phyloP scores from a whole-genome alignment of 371 early-diverging fungal species.

The Syncephalastrum monosporum region DNA sequence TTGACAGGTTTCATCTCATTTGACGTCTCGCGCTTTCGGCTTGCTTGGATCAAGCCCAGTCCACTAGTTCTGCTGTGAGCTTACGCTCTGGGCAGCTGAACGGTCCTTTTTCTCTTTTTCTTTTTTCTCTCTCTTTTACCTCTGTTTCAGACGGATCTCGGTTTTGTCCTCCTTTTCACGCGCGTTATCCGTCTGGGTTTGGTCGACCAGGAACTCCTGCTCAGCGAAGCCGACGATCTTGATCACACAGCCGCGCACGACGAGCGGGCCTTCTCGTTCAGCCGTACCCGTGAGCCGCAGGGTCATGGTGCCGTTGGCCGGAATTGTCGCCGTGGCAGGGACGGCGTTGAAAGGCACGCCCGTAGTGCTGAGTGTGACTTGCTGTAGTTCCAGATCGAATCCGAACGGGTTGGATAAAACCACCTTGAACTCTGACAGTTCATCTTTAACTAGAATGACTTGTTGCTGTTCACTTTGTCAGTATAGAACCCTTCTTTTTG shows the following conservation, averaged over 20 bases:
- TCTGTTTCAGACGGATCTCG: constrained; percentile 39
- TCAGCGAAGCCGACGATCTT: constrained; percentile 73
- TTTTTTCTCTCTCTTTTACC: constrained; percentile 26
- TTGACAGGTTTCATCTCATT: constrained; percentile 24
- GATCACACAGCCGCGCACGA: constrained; percentile 66
- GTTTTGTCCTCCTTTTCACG: constrained; percentile 36
- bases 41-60: constrained; percentile 26
- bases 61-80: constrained; percentile 23
- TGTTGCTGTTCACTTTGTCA: constrained; percentile 20
- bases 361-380: constrained; percentile 56
- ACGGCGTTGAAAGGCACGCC: constrained; percentile 62
- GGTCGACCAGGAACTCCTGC: constrained; percentile 64
- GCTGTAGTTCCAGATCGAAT: constrained; percentile 76
- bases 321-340: constrained; percentile 60
- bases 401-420: constrained; percentile 76
- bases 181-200: constrained; percentile 28
- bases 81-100: background rate
- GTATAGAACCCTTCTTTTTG: background rate
- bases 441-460: constrained; percentile 59
- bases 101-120: background rate
- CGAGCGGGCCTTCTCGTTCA: constrained; percentile 55
- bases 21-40: constrained; percentile 22
- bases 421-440: constrained; percentile 69
- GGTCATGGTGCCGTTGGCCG: constrained; percentile 59
- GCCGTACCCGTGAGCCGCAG: constrained; percentile 68